A percentile compares a stretch with the other conserved stretches of the same genome.
Conservation (phyloP, 192 early-diverging fungal genomes). For the Coemansia sp. region DNA sequence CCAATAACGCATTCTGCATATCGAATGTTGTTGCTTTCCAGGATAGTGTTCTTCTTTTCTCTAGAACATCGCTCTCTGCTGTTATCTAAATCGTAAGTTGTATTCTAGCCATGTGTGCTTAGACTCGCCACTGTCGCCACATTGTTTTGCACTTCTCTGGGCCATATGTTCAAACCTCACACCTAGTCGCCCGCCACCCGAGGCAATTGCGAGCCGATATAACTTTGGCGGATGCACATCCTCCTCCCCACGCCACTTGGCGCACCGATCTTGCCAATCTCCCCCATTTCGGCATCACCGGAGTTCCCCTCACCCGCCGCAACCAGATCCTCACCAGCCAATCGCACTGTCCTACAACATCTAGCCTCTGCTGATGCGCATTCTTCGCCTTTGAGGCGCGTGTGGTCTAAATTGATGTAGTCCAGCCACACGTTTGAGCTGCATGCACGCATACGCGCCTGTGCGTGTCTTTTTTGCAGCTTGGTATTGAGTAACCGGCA, state of each 20-base stretch:
- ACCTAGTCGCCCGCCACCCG: background rate
- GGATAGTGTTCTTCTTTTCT: no score
- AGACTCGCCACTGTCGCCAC: no score
- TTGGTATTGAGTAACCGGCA: background rate
- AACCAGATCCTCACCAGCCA: background rate
- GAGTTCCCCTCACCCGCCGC: background rate
- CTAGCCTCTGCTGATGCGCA: no score
- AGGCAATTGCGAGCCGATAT: background rate
- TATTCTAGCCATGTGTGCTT: background rate
- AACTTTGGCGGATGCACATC: background rate
- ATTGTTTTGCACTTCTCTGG: background rate
- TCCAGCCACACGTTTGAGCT: background rate
- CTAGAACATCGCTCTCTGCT: no score
- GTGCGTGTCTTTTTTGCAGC: background rate
- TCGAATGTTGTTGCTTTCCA: no score
- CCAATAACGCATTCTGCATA: no score
- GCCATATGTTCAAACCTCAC: background rate
- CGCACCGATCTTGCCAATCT: conserved; percentile 6
- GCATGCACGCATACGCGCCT: no score
- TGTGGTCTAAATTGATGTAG: background rate
- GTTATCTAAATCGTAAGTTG: background rate
- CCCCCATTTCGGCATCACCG: background rate
- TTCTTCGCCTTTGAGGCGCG: no score
- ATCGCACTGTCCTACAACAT: background rate
- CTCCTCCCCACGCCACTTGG: background rate